These are phyloP conservation scores for Emergomyces africanus DNA, from an alignment of 2,329 filamentous ascomycete genomes.

Conservation along the genomic window DNA sequence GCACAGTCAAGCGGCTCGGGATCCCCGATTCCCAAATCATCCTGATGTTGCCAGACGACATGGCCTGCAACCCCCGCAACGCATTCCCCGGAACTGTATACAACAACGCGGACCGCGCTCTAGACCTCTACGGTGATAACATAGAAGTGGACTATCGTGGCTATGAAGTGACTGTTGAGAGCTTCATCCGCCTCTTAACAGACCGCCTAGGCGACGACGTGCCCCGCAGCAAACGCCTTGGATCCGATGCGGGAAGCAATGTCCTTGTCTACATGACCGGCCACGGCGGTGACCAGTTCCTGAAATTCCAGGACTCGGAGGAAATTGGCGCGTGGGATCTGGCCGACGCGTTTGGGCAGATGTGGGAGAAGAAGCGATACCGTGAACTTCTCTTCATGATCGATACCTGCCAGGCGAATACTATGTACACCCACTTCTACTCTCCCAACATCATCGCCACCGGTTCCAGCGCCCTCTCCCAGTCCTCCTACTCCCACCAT, in stretches of 20 bases:
- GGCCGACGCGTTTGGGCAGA: constrained; percentile 95
- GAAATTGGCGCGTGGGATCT: constrained; percentile 95
- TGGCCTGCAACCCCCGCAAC: constrained; percentile 98
- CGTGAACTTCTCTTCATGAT: constrained; percentile 99
- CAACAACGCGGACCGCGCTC: constrained; percentile 90
- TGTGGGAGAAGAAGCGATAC: constrained; percentile 99
- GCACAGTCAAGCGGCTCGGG: constrained; percentile 92
- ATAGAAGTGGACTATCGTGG: constrained; percentile 98
- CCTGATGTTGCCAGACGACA: constrained; percentile 98
- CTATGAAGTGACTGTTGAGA: constrained; percentile 98
- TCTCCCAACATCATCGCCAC: constrained; percentile 97
- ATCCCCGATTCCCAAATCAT: constrained; percentile 99
- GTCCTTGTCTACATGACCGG: constrained; percentile 99
- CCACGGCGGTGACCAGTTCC: constrained; percentile 91
- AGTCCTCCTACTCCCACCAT: constrained; percentile 95
- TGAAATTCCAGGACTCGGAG: constrained; percentile 97
- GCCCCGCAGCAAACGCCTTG: constrained; percentile 80
- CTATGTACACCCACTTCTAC: constrained; percentile 98
- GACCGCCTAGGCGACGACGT: constrained; percentile 92
- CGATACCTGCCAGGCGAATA: constrained; percentile 98
- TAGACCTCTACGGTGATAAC: constrained; percentile 95
- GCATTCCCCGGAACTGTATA: constrained; percentile 96
- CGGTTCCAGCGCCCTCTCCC: constrained; percentile 88
- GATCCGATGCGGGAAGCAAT: constrained; percentile 92
- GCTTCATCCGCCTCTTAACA: constrained; percentile 90